A percentile compares a stretch with the other conserved stretches of the same genome.
phyloP scores from a whole-genome alignment of 306 rosid genomes.

The Vigna trinervia region DNA sequence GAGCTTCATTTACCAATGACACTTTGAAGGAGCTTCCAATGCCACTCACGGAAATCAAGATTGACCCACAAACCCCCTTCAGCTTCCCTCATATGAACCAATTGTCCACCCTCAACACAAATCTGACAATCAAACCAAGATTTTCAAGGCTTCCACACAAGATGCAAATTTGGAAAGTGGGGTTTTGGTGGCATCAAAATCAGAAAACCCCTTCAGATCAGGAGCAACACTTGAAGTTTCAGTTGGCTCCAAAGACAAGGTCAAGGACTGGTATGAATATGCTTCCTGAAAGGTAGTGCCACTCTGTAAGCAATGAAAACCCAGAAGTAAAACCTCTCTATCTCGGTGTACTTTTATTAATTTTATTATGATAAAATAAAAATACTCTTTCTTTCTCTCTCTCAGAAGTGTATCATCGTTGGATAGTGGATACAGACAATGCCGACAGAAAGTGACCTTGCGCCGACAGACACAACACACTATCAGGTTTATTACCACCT shows the following conservation, averaged over 20 bases:
- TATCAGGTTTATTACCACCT: constrained; percentile 49
- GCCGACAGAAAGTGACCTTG: constrained; percentile 93
- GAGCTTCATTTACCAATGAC: constrained; percentile 73
- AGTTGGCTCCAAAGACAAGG: constrained; percentile 37
- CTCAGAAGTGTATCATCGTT: constrained; percentile 50
- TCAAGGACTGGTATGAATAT: constrained; percentile 46
- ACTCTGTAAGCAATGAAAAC: constrained; percentile 54
- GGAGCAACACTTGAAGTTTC: constrained; percentile 40
- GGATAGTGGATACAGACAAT: constrained; percentile 63
- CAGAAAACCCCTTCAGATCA: constrained; percentile 44
- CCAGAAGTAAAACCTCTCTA: constrained; percentile 49
- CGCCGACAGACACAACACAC: constrained; percentile 77
- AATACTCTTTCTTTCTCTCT: constrained; percentile 35
- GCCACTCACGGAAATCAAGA: constrained; percentile 47
- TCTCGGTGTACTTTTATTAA: constrained; percentile 48
- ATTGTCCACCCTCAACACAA: constrained; percentile 30
- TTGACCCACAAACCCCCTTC: constrained; percentile 58
- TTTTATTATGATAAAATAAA: constrained; percentile 36
- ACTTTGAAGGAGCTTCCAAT: constrained; percentile 49
- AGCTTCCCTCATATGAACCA: constrained; percentile 53
- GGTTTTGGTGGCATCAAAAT: constrained; percentile 23
- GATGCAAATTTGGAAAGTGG: constrained; percentile 31
- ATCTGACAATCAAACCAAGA: constrained; percentile 43
- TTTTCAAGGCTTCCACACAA: constrained; percentile 25
- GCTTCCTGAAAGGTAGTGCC: constrained; percentile 51